phyloP scores from a whole-genome alignment of 2,329 filamentous ascomycete genomes.

The Clarireedia monteithiana region DNA sequence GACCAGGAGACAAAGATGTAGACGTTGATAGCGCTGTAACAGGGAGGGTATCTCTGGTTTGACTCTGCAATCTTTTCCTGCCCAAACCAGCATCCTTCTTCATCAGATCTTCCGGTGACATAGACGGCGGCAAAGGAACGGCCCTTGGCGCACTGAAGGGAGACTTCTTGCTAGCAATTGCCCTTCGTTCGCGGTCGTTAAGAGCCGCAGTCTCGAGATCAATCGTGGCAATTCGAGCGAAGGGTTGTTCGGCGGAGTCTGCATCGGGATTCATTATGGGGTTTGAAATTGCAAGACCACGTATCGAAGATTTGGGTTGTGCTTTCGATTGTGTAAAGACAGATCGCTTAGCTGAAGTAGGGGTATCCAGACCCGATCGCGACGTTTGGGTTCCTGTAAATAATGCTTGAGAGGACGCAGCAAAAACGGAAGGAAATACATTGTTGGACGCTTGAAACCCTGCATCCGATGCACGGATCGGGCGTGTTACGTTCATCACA shows the following conservation, averaged over 20 bases:
- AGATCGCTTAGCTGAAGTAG: slow-evolving; percentile 18
- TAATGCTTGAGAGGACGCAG: slow-evolving; percentile 10
- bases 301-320: slow-evolving; percentile 19
- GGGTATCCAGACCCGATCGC: neutral
- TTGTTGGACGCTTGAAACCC: slow-evolving; percentile 25
- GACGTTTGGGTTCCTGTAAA: slow-evolving; percentile 1
- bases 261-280: slow-evolving; percentile 18
- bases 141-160: slow-evolving; percentile 19
- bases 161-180: slow-evolving; percentile 18
- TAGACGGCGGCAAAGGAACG: slow-evolving; percentile 18
- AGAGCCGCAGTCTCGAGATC: slow-evolving; percentile 26
- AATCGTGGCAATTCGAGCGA: slow-evolving; percentile 27
- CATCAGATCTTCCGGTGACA: slow-evolving; percentile 16
- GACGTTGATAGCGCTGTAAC: slow-evolving; percentile 26
- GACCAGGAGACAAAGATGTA: slow-evolving; percentile 25
- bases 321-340: no score
- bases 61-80: slow-evolving; percentile 16
- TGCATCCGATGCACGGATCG: neutral
- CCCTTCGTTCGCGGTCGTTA: slow-evolving; percentile 26
- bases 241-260: slow-evolving; percentile 14
- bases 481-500: no score
- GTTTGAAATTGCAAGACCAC: slow-evolving; percentile 26
- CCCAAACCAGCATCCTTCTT: slow-evolving; percentile 18
- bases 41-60: slow-evolving; percentile 9
- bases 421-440: slow-evolving; percentile 19